Conservation (phyloP, 768 basidiomycete genomes). For the Polyporus arcularius region DNA sequence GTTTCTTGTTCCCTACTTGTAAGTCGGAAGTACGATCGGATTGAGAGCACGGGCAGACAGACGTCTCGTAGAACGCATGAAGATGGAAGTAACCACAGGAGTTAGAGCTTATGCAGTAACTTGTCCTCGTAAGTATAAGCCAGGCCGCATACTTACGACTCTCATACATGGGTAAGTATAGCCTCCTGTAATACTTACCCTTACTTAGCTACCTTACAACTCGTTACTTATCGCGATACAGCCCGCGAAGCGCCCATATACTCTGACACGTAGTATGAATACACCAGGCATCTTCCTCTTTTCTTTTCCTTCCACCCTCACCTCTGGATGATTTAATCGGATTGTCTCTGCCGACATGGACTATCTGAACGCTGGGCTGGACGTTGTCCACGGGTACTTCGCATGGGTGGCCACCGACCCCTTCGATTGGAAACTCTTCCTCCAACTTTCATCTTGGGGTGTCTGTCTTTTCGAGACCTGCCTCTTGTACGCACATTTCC, state of each 20-base stretch:
- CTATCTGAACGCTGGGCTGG: conserved; percentile 35
- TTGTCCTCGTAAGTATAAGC: no score
- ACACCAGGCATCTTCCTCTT: not conserved
- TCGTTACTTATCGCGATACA: not conserved
- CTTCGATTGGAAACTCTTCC: conserved; percentile 81
- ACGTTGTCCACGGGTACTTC: conserved; percentile 57
- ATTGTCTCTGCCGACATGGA: conserved; percentile 19
- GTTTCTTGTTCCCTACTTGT: no score
- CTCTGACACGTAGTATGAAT: not conserved
- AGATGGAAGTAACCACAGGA: no score
- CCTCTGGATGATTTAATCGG: not conserved
- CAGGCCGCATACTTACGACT: no score
- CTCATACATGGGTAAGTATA: no score
- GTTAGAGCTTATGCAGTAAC: no score
- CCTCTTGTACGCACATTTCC: conserved; percentile 62
- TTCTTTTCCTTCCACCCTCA: not conserved
- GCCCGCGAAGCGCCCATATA: not conserved
- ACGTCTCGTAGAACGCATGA: no score
- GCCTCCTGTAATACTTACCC: not conserved
- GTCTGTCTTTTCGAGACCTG: conserved; percentile 87
- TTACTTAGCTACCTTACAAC: not conserved
- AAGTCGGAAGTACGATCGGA: no score
- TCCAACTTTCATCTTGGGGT: conserved; percentile 75
- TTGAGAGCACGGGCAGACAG: no score
- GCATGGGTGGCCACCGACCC: conserved; percentile 72